Evolutionary conservation across 2,329 filamentous ascomycete genomes (phyloP), one percentile per base, ranked within the genome.

Genomic region (Sporothrix brasiliensis): DNA sequence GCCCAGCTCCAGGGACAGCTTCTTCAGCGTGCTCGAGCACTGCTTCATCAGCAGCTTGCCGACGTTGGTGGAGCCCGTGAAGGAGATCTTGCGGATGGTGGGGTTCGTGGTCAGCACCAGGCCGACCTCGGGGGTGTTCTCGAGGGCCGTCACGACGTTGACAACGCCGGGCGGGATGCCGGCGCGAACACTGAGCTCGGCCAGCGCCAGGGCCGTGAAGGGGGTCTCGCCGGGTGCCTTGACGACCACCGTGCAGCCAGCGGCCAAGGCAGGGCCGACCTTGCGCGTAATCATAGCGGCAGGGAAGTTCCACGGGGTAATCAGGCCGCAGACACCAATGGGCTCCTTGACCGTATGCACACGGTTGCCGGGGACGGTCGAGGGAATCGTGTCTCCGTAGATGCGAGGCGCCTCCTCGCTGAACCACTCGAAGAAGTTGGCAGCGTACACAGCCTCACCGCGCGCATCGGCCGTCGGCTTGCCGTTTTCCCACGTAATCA

Each of bases 211-310:
- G 0, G 93, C 89, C 30, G 94, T 97, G 79, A 94, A 95, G 0
- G 94, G 95, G 0, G 95, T 97, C 83, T 98, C 94, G 65, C 90
- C 90, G 1, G 94, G 94, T 19, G 93, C 91, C 80, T 99, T 99
- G 76, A 89, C 90, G 1, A 98, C 94, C 2, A 97, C 92, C 0
- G 94, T 97, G 82, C 94, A 98, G 71, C 95, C 95, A n/a, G 93
- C 94, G 21, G 95, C 95, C 70, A 98, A 85, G 10, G 91, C 92
- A 1, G 92, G 88, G 1, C 87, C 89, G 67, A 89, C 84, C 79
- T 91, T 91, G 72, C 89, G 82, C 7, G 89, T 91, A 74, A 92
- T 88, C 90, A 92, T 92, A 66, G 90, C 90, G 2, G 89, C 88
- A 14, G 91, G 91, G 76, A 96, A 96, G 81, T 97, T 96, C 93